Evolutionary conservation across 306 rosid species (phyloP).

Genomic region (Argentina anserina): DNA sequence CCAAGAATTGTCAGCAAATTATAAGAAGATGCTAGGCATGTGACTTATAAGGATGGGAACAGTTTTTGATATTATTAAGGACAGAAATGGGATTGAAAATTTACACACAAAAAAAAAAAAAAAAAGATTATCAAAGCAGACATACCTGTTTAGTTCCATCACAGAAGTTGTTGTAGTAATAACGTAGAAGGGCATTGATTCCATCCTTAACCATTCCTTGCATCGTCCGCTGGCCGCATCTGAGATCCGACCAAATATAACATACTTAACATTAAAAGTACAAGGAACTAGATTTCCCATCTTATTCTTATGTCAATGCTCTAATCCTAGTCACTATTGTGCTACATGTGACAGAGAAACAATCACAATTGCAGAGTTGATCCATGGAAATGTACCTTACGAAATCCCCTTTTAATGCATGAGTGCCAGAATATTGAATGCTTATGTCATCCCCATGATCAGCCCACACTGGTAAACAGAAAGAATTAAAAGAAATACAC

Average conservation of each 20-base stretch:
- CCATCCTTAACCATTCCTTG: slow-evolving; percentile 79
- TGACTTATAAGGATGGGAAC: background rate
- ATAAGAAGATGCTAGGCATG: background rate
- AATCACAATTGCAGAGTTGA: slow-evolving; percentile 15
- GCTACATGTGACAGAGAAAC: background rate
- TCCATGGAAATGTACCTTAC: slow-evolving; percentile 57
- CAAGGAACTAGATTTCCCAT: background rate
- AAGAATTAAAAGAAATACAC: slow-evolving; percentile 20
- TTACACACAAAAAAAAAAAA: background rate
- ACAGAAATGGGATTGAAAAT: background rate
- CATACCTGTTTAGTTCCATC: slow-evolving; percentile 93
- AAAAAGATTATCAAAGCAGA: slow-evolving; percentile 8
- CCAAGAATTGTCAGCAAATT: background rate
- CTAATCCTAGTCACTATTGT: background rate
- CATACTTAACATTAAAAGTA: background rate
- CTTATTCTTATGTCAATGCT: background rate
- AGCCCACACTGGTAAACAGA: slow-evolving; percentile 82
- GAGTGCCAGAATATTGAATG: slow-evolving; percentile 90
- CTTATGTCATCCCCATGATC: slow-evolving; percentile 97
- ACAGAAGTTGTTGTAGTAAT: slow-evolving; percentile 74
- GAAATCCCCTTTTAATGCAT: slow-evolving; percentile 96
- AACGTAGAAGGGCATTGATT: slow-evolving; percentile 67
- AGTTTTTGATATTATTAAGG: background rate
- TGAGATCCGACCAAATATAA: slow-evolving; percentile 38
- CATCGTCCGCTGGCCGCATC: slow-evolving; percentile 82